Evolutionary conservation across 441 rosid genomes (phyloP).

Genomic region (Aquilaria agallochum): DNA sequence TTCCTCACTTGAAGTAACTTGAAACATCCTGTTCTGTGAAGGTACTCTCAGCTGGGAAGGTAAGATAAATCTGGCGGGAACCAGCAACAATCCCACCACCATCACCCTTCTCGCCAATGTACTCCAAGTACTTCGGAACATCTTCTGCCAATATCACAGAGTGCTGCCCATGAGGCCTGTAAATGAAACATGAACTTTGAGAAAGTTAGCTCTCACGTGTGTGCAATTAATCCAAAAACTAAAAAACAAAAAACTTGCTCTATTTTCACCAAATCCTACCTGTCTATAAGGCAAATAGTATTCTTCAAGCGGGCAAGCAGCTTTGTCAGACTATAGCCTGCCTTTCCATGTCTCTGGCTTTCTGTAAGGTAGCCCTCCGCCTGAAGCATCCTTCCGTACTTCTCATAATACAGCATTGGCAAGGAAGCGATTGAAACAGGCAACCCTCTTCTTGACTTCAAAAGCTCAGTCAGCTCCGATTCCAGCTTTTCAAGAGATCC

Average conservation of each 20-base stretch:
- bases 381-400: constrained; percentile 77
- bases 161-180: constrained; percentile 97
- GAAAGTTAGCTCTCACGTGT: neutral
- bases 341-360: constrained; percentile 95
- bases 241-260: constrained; percentile 1
- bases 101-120: constrained; percentile 50
- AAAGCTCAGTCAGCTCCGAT: constrained; percentile 68
- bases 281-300: constrained; percentile 76
- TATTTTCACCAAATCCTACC: constrained; percentile 31
- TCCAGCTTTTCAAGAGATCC: constrained; percentile 77
- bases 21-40: constrained; percentile 88
- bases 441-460: constrained; percentile 67
- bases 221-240: neutral
- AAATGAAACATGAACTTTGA: constrained; percentile 7
- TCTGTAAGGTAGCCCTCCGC: constrained; percentile 96
- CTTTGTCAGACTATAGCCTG: constrained; percentile 90
- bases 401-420: constrained; percentile 83
- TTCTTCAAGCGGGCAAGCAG: constrained; percentile 82
- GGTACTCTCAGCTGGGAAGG: constrained; percentile 90
- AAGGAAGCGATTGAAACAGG: constrained; percentile 93
- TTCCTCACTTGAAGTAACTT: constrained; percentile 60
- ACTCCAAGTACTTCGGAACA: constrained; percentile 52
- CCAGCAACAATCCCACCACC: constrained; percentile 56
- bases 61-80: constrained; percentile 86
- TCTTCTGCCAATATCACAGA: constrained; percentile 83